Percentiles rank a stretch among this genome's conserved stretches.
phyloP scores from a whole-genome alignment of 768 basidiomycete genomes.

The Mycena sanguinolenta region DNA sequence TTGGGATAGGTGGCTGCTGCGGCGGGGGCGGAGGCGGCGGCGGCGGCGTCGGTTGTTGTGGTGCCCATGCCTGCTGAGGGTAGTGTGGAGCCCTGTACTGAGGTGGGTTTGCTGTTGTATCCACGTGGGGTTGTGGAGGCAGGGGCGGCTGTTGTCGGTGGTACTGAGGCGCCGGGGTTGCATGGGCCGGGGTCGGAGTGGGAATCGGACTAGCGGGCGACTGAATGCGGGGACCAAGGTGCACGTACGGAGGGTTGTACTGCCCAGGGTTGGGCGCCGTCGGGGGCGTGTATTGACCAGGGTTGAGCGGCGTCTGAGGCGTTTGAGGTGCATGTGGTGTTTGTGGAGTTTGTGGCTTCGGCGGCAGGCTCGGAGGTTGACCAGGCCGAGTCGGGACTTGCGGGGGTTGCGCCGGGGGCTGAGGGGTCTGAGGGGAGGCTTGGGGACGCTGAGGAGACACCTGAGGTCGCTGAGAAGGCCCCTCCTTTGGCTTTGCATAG shows the following conservation, averaged over 20 bases:
- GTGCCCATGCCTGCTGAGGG: slow-evolving; percentile 34
- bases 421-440: not conserved
- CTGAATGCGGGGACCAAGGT: not conserved
- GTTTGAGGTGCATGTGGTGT: slow-evolving; percentile 30
- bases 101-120: slow-evolving; percentile 17
- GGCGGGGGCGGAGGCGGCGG: slow-evolving; percentile 36
- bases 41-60: slow-evolving; percentile 22
- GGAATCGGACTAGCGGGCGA: not conserved
- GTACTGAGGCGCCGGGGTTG: slow-evolving; percentile 9
- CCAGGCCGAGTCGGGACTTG: slow-evolving; percentile 21
- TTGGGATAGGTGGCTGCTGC: not conserved
- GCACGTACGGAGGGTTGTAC: not conserved
- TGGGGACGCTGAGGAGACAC: slow-evolving; percentile 7
- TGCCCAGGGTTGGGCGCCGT: not conserved
- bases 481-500: slow-evolving; percentile 86
- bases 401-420: slow-evolving; percentile 21
- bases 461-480: slow-evolving; percentile 25
- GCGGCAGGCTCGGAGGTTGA: slow-evolving; percentile 34
- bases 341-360: slow-evolving; percentile 36
- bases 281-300: too few relatives aligned
- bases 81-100: slow-evolving; percentile 34
- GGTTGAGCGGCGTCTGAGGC: slow-evolving; percentile 22
- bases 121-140: slow-evolving; percentile 34
- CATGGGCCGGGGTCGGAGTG: not conserved
- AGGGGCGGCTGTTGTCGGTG: slow-evolving; percentile 43